phyloP scores from a whole-genome alignment of 1,284 basidiomycete genomes.

The Ceratobasidium sp. region DNA sequence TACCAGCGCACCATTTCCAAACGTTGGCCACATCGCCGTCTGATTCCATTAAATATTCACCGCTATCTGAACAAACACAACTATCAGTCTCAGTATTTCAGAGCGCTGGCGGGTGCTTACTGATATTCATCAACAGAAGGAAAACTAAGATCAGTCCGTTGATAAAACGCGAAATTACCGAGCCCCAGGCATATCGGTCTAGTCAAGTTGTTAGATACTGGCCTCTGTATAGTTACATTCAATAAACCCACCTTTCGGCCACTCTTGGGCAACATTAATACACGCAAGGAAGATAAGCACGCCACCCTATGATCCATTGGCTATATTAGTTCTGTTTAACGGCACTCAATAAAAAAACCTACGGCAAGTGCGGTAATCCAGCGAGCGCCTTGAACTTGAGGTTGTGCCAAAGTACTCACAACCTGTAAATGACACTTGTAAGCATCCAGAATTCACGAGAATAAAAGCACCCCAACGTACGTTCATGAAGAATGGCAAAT shows the following conservation, averaged over 20 bases:
- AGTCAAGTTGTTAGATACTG: neutral
- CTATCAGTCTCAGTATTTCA: neutral
- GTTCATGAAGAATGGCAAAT: neutral
- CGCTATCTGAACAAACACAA: neutral
- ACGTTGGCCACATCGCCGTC: neutral
- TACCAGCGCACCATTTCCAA: constrained; percentile 14
- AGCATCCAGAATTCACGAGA: no score
- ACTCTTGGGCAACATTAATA: constrained; percentile 25
- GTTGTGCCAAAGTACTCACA: neutral
- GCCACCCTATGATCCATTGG: constrained; percentile 10
- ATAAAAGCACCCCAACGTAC: neutral
- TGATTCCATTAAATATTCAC: neutral
- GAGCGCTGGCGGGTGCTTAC: neutral
- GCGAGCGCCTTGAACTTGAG: constrained; percentile 26
- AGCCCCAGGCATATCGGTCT: constrained; percentile 36
- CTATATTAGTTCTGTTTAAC: no score
- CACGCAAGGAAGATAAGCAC: constrained; percentile 17
- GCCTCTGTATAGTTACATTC: neutral
- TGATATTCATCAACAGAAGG: constrained; percentile 16
- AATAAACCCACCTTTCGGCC: constrained; percentile 28
- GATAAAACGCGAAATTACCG: constrained; percentile 13
- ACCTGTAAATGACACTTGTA: neutral
- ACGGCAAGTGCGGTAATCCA: constrained; percentile 32
- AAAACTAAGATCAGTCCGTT: constrained; percentile 3
- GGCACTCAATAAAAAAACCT: neutral